Conservation (phyloP, 2,329 filamentous ascomycete species). For the Zasmidium citrigriseum region DNA sequence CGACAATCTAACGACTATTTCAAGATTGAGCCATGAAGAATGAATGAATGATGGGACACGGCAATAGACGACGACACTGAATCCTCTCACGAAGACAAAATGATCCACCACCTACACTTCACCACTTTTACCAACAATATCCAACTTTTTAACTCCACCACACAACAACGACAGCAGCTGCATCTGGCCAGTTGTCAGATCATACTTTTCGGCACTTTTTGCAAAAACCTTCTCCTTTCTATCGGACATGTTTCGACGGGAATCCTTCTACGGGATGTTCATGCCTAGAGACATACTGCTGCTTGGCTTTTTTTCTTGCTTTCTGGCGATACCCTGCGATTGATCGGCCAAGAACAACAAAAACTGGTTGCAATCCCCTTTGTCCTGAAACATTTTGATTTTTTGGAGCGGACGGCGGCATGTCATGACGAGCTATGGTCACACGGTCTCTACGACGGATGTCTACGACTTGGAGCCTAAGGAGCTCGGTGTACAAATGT, state of each 20-base stretch:
- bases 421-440: too few relatives aligned
- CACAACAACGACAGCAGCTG: constrained; percentile 17
- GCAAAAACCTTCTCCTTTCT: not conserved
- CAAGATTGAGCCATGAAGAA: constrained; percentile 19
- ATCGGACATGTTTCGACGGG: not conserved
- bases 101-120: not conserved
- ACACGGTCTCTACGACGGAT: not conserved
- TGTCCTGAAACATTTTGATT: not conserved
- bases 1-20: constrained; percentile 19
- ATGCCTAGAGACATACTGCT: constrained; percentile 14
- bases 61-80: not conserved
- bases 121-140: constrained; percentile 2
- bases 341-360: constrained; percentile 11
- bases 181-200: constrained; percentile 19
- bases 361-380: constrained; percentile 3
- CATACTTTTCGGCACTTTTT: constrained; percentile 14
- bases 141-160: not conserved
- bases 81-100: constrained; percentile 9
- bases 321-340: constrained; percentile 23
- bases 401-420: too few relatives aligned
- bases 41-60: constrained; percentile 10
- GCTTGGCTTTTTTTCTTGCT: constrained; percentile 16
- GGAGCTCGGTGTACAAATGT: constrained; percentile 14
- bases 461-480: not conserved
- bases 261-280: constrained; percentile 4